phyloP scores from a whole-genome alignment of 306 rosid species.

The Vicia sativa region DNA sequence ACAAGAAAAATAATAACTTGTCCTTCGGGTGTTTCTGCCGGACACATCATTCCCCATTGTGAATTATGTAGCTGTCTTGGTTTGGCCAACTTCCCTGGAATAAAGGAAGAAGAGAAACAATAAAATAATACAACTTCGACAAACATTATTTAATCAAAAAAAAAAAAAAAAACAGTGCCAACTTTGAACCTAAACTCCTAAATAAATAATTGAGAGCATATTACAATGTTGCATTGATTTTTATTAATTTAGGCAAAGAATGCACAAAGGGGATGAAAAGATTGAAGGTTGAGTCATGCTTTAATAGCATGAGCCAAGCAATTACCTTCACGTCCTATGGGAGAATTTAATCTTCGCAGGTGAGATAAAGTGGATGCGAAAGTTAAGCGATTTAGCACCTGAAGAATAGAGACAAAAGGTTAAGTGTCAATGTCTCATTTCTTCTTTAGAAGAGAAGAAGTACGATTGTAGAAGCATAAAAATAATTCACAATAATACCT shows the following conservation, averaged over 20 bases:
- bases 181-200: neutral
- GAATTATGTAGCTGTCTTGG: conserved; percentile 97
- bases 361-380: conserved; percentile 96
- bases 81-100: conserved; percentile 90
- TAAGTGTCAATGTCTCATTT: neutral
- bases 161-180: neutral
- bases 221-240: conserved; percentile 7
- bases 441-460: conserved; percentile 7
- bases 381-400: conserved; percentile 97
- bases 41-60: conserved; percentile 99
- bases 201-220: neutral
- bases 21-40: conserved; percentile 99
- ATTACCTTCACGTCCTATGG: conserved; percentile 98
- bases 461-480: neutral
- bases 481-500: conserved; percentile 51
- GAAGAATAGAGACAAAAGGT: conserved; percentile 11
- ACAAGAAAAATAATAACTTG: conserved; percentile 60
- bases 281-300: conserved; percentile 2
- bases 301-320: conserved; percentile 14
- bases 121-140: conserved; percentile 15
- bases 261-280: conserved; percentile 1
- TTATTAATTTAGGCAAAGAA: conserved; percentile 25
- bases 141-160: neutral
- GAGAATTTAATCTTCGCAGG: conserved; percentile 92
- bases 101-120: conserved; percentile 20